Percentiles rank a stretch among this genome's conserved stretches.
These are phyloP conservation scores for Colletotrichum spinosum DNA, from an alignment of 2,329 filamentous ascomycete species.

Conservation along the genomic window DNA sequence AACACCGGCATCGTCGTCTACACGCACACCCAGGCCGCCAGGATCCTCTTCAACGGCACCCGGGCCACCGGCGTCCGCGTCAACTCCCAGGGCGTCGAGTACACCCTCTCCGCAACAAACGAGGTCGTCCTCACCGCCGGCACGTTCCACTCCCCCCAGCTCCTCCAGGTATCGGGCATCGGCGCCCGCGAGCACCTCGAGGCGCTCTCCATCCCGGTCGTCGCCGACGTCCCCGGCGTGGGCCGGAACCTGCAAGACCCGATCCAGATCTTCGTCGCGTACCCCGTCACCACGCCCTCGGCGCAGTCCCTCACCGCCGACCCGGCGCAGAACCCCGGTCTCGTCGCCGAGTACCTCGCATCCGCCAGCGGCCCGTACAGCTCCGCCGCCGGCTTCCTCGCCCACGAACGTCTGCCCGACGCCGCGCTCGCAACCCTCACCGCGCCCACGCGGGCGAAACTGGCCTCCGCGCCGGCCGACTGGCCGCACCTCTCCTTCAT, in stretches of 20 bases:
- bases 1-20: conserved; percentile 53
- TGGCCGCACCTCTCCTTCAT: conserved; percentile 32
- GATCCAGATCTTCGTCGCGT: conserved; percentile 60
- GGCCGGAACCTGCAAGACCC: conserved; percentile 85
- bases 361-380: conserved; percentile 27
- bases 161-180: conserved; percentile 67
- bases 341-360: conserved; percentile 25
- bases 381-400: conserved; percentile 31
- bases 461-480: conserved; percentile 16
- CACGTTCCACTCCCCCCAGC: conserved; percentile 82
- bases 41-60: conserved; percentile 57
- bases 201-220: conserved; percentile 53
- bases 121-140: conserved; percentile 87
- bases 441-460: conserved; percentile 1
- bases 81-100: conserved; percentile 38
- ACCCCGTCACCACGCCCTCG: conserved; percentile 22
- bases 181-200: conserved; percentile 55
- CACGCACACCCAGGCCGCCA: conserved; percentile 54
- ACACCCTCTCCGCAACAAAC: conserved; percentile 43
- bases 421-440: conserved; percentile 25
- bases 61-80: conserved; percentile 55
- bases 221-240: conserved; percentile 75
- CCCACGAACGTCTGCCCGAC: conserved; percentile 27
- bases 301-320: conserved; percentile 27
- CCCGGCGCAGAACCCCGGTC: background rate